Evolutionary conservation across 305 asterid species (phyloP).

Genomic region (Fraxinus platypoda): DNA sequence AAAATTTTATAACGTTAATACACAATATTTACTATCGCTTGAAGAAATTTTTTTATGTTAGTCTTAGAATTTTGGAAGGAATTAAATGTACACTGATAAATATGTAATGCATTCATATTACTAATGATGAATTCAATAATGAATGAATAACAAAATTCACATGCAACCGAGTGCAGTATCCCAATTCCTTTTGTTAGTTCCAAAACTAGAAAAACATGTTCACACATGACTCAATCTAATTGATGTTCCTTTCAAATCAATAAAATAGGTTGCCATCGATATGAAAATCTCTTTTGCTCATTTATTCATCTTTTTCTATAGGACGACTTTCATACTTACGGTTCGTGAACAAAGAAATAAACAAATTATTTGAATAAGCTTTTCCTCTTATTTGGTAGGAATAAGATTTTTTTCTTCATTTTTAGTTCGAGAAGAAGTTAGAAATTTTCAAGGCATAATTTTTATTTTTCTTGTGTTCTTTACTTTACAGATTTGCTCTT

Average conservation of each 20-base stretch:
- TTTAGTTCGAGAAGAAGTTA: background rate
- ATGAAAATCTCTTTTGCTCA: background rate
- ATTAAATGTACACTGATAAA: background rate
- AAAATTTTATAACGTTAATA: background rate
- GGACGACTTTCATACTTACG: background rate
- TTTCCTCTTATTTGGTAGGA: background rate
- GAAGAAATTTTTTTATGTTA: background rate
- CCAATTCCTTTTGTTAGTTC: background rate
- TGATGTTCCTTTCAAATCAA: background rate
- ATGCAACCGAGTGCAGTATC: background rate
- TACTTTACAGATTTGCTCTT: background rate
- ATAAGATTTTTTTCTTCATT: background rate
- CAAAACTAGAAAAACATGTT: background rate
- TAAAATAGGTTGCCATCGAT: background rate
- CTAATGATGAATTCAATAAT: background rate
- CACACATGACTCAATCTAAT: background rate
- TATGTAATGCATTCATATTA: background rate
- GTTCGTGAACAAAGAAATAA: background rate
- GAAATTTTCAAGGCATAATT: background rate
- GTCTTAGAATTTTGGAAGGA: background rate
- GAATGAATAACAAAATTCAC: background rate
- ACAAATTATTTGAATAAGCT: background rate
- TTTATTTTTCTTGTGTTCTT: background rate
- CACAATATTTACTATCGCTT: background rate
- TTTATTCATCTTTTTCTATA: background rate